Conservation (phyloP, 2,329 filamentous ascomycete species). For the Xylaria arbuscula region DNA sequence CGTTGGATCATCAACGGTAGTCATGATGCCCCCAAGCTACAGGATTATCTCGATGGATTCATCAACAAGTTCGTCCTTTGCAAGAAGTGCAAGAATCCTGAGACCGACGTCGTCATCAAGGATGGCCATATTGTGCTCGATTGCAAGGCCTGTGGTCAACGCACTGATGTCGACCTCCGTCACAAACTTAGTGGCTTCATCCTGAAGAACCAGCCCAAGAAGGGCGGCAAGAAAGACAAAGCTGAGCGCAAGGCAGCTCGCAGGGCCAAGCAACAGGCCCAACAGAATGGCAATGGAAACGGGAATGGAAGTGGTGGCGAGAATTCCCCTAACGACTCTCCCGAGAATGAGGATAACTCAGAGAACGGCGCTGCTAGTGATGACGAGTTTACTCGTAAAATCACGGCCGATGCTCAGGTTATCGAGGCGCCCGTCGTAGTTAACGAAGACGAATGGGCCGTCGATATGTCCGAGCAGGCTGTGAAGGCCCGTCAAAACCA, state of each 20-base stretch:
- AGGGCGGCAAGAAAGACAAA: slow-evolving; percentile 94
- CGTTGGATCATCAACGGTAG: slow-evolving; percentile 99
- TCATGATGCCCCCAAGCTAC: slow-evolving; percentile 93
- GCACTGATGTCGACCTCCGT: slow-evolving; percentile 88
- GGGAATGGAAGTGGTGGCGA: slow-evolving; percentile 70
- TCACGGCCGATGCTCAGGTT: slow-evolving; percentile 70
- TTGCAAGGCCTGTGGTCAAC: slow-evolving; percentile 98
- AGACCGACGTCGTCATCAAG: slow-evolving; percentile 96
- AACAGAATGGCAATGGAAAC: slow-evolving; percentile 63
- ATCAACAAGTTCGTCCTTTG: slow-evolving; percentile 99
- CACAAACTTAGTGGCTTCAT: slow-evolving; percentile 98
- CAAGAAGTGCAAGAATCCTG: slow-evolving; percentile 99
- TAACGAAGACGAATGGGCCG: slow-evolving; percentile 93
- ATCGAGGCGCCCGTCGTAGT: slow-evolving; percentile 67
- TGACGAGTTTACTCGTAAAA: slow-evolving; percentile 88
- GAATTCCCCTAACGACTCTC: slow-evolving; percentile 70
- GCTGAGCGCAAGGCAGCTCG: slow-evolving; percentile 90
- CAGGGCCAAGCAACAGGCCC: slow-evolving; percentile 82
- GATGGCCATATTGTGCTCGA: slow-evolving; percentile 91
- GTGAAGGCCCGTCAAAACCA: slow-evolving; percentile 94
- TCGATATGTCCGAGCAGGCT: slow-evolving; percentile 95
- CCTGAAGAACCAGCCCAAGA: slow-evolving; percentile 91
- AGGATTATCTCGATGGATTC: slow-evolving; percentile 98
- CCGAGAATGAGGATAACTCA: slow-evolving; percentile 63
- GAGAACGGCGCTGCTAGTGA: slow-evolving; percentile 81